Conservation (phyloP, 2,329 filamentous ascomycete species). For the Aspergillus spinulosporus region DNA sequence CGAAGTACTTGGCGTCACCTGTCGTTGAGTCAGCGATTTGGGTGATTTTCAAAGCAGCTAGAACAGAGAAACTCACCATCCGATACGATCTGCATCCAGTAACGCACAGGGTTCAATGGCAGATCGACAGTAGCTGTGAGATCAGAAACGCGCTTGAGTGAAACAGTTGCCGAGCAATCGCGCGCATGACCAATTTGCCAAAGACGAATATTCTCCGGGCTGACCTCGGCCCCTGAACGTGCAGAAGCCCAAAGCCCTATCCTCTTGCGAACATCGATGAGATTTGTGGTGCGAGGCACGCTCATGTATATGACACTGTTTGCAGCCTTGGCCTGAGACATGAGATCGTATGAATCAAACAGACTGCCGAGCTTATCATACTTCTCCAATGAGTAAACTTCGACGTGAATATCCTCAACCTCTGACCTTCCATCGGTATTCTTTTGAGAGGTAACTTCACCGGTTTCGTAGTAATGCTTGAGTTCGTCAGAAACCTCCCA, state of each 20-base stretch:
- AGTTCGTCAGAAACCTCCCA: slow-evolving; percentile 50
- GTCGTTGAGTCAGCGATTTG: slow-evolving; percentile 11
- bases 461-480: slow-evolving; percentile 42
- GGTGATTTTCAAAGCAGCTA: background rate
- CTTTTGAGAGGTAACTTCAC: slow-evolving; percentile 21
- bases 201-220: slow-evolving; percentile 40
- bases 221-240: slow-evolving; percentile 22
- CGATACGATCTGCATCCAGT: slow-evolving; percentile 43
- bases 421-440: slow-evolving; percentile 15
- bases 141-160: slow-evolving; percentile 37
- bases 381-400: slow-evolving; percentile 41
- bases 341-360: slow-evolving; percentile 48
- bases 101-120: slow-evolving; percentile 32
- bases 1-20: slow-evolving; percentile 40
- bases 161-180: slow-evolving; percentile 35
- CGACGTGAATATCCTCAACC: slow-evolving; percentile 36
- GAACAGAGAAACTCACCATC: slow-evolving; percentile 29
- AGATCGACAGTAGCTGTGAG: slow-evolving; percentile 32
- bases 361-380: slow-evolving; percentile 39
- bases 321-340: slow-evolving; percentile 38
- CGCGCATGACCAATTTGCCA: slow-evolving; percentile 43
- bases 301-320: slow-evolving; percentile 39
- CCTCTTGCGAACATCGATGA: slow-evolving; percentile 41
- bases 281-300: slow-evolving; percentile 34
- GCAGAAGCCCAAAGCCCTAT: slow-evolving; percentile 36